Evolutionary conservation across 2,329 filamentous ascomycete species (phyloP).

Genomic region (Fusarium sp.): DNA sequence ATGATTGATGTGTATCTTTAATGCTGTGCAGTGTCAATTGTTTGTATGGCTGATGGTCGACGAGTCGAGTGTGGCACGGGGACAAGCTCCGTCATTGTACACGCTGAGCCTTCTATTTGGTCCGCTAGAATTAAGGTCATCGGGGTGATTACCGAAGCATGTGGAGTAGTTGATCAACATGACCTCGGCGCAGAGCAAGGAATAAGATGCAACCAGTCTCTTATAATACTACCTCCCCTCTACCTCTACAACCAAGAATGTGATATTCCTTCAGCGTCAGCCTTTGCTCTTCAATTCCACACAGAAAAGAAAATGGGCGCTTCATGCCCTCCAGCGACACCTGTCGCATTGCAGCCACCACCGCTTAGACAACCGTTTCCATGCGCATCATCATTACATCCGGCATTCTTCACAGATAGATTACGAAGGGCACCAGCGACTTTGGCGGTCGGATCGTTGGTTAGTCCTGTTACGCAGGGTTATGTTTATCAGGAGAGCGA

Average conservation of each 20-base stretch:
- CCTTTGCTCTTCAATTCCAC: neutral
- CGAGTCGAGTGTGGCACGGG: neutral
- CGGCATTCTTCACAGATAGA: constrained; percentile 79
- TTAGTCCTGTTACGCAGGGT: constrained; percentile 67
- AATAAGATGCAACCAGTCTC: neutral
- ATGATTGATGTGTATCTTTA: constrained; percentile 4
- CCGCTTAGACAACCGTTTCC: constrained; percentile 18
- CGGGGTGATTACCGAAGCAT: constrained; percentile 37
- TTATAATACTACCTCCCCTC: constrained; percentile 2
- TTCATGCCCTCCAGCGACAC: constrained; percentile 23
- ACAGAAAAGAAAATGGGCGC: constrained; percentile 22
- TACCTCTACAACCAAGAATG: constrained; percentile 28
- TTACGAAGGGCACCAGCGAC: constrained; percentile 66
- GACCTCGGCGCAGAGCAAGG: constrained; percentile 27
- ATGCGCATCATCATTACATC: constrained; percentile 69
- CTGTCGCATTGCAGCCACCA: constrained; percentile 25
- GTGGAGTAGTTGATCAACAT: constrained; percentile 31
- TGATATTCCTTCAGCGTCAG: constrained; percentile 2
- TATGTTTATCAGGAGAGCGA: constrained; percentile 67
- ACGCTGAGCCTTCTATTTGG: constrained; percentile 9
- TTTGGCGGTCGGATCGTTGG: constrained; percentile 33
- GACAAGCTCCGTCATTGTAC: constrained; percentile 13
- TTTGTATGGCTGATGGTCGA: neutral
- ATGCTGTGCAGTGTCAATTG: too few species aligned
- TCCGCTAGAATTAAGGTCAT: constrained; percentile 15